Percentiles rank a stretch among this genome's conserved stretches.
Conservation (phyloP, 768 basidiomycete genomes). For the Boletus sp. region DNA sequence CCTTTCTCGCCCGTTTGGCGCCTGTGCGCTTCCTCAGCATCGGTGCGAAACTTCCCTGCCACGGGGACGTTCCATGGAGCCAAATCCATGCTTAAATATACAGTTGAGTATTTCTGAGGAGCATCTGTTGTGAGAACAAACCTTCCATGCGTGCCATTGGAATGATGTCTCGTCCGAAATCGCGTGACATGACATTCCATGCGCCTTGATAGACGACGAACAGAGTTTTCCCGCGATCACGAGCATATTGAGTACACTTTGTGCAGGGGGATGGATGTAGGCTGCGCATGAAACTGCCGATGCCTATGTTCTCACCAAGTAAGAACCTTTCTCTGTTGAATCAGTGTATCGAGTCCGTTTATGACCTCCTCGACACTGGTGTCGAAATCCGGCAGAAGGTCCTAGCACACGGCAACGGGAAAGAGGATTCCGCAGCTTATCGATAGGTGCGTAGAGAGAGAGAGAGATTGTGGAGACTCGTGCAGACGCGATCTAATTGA, state of each 20-base stretch:
- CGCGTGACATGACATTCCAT: conserved; percentile 42
- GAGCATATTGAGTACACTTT: too few species aligned
- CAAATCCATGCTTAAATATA: conserved; percentile 17
- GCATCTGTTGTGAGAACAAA: background rate
- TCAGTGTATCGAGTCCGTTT: too few species aligned
- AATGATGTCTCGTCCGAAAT: conserved; percentile 53
- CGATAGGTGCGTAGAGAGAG: conserved; percentile 1
- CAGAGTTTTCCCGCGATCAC: conserved; percentile 44
- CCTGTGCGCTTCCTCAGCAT: conserved; percentile 27
- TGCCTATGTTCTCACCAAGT: too few species aligned
- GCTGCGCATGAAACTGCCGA: too few species aligned
- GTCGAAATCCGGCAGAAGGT: conserved; percentile 34
- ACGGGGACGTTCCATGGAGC: conserved; percentile 36
- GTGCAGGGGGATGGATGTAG: too few species aligned
- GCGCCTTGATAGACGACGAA: conserved; percentile 52
- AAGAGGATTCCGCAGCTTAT: conserved; percentile 24
- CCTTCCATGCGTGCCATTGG: conserved; percentile 32
- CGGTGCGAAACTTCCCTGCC: conserved; percentile 26
- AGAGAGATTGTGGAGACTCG: background rate
- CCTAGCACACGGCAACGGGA: conserved; percentile 36
- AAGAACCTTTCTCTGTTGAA: too few species aligned
- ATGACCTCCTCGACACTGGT: too few species aligned
- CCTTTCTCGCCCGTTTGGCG: conserved; percentile 36
- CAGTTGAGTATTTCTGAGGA: conserved; percentile 1
- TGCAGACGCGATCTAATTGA: background rate